Percentiles rank a stretch among this genome's conserved stretches.
phyloP scores from a whole-genome alignment of 1,139 yeast genomes.

The Geotrichum macrosporum region DNA sequence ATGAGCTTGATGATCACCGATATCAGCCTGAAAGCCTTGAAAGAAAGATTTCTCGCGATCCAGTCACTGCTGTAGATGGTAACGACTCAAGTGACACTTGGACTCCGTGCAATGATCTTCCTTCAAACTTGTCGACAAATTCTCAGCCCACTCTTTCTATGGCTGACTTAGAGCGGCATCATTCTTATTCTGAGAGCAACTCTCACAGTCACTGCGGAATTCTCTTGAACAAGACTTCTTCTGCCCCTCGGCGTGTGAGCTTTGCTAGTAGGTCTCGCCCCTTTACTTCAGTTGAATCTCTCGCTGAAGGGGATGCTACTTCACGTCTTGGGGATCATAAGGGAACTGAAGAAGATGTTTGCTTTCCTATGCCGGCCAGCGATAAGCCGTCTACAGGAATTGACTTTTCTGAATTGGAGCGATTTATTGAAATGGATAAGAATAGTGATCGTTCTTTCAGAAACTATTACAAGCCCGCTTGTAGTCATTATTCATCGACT shows the following conservation, averaged over 20 bases:
- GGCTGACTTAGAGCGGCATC: neutral
- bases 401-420: slow-evolving; percentile 41
- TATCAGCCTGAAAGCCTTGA: slow-evolving; percentile 36
- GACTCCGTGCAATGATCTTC: slow-evolving; percentile 13
- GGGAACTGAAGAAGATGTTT: slow-evolving; percentile 94
- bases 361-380: slow-evolving; percentile 86
- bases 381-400: slow-evolving; percentile 37
- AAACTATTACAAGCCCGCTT: slow-evolving; percentile 3
- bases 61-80: neutral
- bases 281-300: slow-evolving; percentile 12
- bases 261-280: slow-evolving; percentile 14
- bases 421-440: slow-evolving; percentile 33
- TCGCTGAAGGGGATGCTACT: slow-evolving; percentile 24
- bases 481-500: neutral
- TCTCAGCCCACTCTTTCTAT: slow-evolving; percentile 1
- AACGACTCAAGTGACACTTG: neutral
- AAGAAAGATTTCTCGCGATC: slow-evolving; percentile 11
- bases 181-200: neutral
- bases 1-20: slow-evolving; percentile 34
- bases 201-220: slow-evolving; percentile 18
- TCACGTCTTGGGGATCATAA: slow-evolving; percentile 38
- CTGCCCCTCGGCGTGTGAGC: slow-evolving; percentile 7
- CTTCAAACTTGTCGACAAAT: neutral
- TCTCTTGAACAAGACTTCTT: slow-evolving; percentile 11
- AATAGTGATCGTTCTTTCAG: slow-evolving; percentile 1